Base-by-base conservation (phyloP, 371 early-diverging fungal genomes). In the Umbelopsis sp. region DNA sequence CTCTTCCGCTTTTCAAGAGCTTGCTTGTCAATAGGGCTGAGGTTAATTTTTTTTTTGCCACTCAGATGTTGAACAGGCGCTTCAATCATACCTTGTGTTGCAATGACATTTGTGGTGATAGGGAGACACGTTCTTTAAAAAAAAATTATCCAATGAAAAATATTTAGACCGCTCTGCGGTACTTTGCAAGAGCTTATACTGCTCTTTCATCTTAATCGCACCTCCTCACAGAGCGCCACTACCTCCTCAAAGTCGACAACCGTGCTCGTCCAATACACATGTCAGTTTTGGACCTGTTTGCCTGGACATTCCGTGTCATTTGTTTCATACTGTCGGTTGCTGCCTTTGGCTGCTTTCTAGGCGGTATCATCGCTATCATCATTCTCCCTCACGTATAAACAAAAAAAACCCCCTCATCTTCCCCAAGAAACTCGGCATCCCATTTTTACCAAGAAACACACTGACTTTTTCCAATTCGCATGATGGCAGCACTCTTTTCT, bases 291-390 rank as follows among this genome's bases (percentile, higher is more conserved):
- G 7, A 16, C 2, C 48, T 48, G n/a, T 20, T 48, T 5, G 48
- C 48, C 48, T 48, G 48, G 48, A 20, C 20, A 6, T 48, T 48
- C 18, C 48, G 20, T 20, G 48, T 48, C 48, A 48, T 48, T 20
- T 48, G 48, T 48, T 48, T 48, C 48, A 16, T 48, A 18, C 48
- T 48, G 48, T 48, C 48, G 5, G 18, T 48, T 48, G 48, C n/a
- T 48, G 48, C 48, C 16, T 48, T 48, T 48, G 48, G 48, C 48
- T 48, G 48, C 18, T 48, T 48, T 48, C 48, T 48, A 20, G 48
- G 48, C 6, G 48, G 48, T 48, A 48, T 48, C 48, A 48, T 48
- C 20, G 48, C 48, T n/a, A 48, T 48, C 48, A 48, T 48, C 16
- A 18, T 48, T 16, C 48, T 48, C 16, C 48, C 48, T 16, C 48